Base-by-base conservation (phyloP, 441 rosid species). In the Bruguiera hainesii region DNA sequence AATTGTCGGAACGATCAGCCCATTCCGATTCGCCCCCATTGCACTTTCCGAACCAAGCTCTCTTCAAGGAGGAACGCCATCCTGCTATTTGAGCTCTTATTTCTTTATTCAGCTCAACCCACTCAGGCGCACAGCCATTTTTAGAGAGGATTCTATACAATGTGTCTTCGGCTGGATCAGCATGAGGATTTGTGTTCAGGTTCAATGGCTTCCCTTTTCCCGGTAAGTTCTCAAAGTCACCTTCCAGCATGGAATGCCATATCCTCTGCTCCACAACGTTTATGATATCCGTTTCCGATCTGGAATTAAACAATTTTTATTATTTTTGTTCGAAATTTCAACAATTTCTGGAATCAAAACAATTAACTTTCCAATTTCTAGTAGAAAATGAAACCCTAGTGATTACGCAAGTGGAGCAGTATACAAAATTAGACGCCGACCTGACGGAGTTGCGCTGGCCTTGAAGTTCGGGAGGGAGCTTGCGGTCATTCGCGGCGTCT, bases 221-320 rank as follows among this genome's bases (percentile, higher is more conserved):
- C 0, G 96, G 85, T 68, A 93, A 83, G 70, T 93, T 93, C 81
- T 93, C 96, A 53, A 93, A 89, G 18, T 90, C 85, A 49, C 98
- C 98, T 80, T 90, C 96, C 74, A 89, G 93, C 96, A 93, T 89
- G 1, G 98, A 93, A 73, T 84, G 94, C 97, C 95, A 93, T 78
- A 93, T 90, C 74, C 95, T 84, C 57, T 78, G 98, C 86, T 93
- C 97, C 16, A 93, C 97, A 26, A 93, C 84, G 63, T 87, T 85
- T 62, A 79, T 66, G 61, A 93, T 86, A 64, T 93, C 98, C 6
- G 96, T 93, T 74, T 93, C 97, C 62, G 98, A 85, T 81, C 97
- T 90, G 82, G 13, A 19, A 6, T 18, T 51, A 51, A 51, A 51
- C 21, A 5, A 50, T 1, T 50, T 18, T 50, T 4, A 18, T n/a